These are phyloP conservation scores for Marasmius sp. DNA, from an alignment of 1,284 basidiomycete species.

Conservation along the genomic window DNA sequence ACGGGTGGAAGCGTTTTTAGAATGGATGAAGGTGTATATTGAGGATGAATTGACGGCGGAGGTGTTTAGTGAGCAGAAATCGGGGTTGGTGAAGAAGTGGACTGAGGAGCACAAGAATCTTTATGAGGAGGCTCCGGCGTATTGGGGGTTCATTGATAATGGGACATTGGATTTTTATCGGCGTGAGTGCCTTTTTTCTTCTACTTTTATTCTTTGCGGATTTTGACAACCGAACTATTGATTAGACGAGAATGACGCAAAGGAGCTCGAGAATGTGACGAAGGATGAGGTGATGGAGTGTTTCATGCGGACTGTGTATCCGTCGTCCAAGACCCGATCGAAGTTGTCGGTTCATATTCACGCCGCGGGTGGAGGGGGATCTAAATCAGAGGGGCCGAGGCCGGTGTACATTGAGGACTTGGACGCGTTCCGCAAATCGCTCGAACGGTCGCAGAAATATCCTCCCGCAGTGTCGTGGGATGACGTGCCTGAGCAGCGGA, in stretches of 20 bases:
- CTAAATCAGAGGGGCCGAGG: constrained; percentile 55
- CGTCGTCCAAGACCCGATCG: constrained; percentile 63
- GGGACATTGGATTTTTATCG: constrained; percentile 77
- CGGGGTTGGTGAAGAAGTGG: constrained; percentile 54
- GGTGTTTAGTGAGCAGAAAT: constrained; percentile 57
- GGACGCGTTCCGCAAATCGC: constrained; percentile 62
- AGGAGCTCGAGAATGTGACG: constrained; percentile 59
- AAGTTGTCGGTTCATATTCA: constrained; percentile 84
- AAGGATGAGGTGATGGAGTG: constrained; percentile 81
- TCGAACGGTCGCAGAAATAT: constrained; percentile 2
- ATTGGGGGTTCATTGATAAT: constrained; percentile 70
- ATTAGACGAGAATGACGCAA: constrained; percentile 58
- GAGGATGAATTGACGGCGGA: constrained; percentile 42
- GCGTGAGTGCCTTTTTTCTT: constrained; percentile 28
- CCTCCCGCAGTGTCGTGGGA: background rate
- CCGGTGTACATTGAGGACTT: constrained; percentile 71
- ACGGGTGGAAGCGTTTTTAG: constrained; percentile 78
- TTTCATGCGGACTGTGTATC: constrained; percentile 73
- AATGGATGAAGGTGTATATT: constrained; percentile 50
- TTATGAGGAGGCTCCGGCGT: constrained; percentile 75
- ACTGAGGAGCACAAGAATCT: constrained; percentile 59
- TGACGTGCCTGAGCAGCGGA: background rate
- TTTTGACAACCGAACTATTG: background rate
- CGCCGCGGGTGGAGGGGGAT: constrained; percentile 65
- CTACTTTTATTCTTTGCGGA: background rate